Evolutionary conservation across 1,139 yeast species (phyloP), one percentile per base, ranked within the genome.

Genomic region (Debaryomyces singareniensis): DNA sequence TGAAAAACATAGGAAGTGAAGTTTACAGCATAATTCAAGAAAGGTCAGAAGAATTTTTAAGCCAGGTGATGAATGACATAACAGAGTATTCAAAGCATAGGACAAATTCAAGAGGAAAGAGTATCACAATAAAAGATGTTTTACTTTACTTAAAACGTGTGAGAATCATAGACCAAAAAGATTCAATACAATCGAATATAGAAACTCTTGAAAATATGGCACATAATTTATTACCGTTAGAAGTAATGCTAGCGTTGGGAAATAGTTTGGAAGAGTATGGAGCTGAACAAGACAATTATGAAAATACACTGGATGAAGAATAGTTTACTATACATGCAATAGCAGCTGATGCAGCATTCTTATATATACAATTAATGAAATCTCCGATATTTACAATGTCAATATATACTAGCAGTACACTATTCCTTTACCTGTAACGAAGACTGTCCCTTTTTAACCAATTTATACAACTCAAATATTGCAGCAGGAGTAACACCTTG

Each of bases 401-500:
- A n/a, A n/a, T n/a, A n/a, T n/a, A n/a, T n/a, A n/a, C n/a, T n/a
- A n/a, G n/a, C n/a, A n/a, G n/a, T n/a, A n/a, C n/a, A n/a, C n/a
- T n/a, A n/a, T n/a, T n/a, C n/a, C n/a, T n/a, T n/a, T n/a, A n/a
- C n/a, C n/a, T n/a, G n/a, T n/a, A n/a, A n/a, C n/a, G n/a, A n/a
- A n/a, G n/a, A n/a, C n/a, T n/a, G n/a, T n/a, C n/a, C n/a, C n/a
- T n/a, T n/a, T 33, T 50, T 56, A 3, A 65, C 70, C 32, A 68
- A 47, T 36, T 62, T 65, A 40, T 75, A 80, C 25, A 82, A 62
- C 43, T 80, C 87, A 44, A 80, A 80, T 3, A 80, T 61, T 0
- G 89, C 81, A 2, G 87, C 85, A 0, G 97, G 96, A 0, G 97
- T 91, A 1, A 91, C 79, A 0, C 98, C 97, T 47, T 91, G 95